A percentile compares a stretch with the other conserved stretches of the same genome.
Conservation (phyloP, 2,329 filamentous ascomycete species). For the Aspergillus sp. region DNA sequence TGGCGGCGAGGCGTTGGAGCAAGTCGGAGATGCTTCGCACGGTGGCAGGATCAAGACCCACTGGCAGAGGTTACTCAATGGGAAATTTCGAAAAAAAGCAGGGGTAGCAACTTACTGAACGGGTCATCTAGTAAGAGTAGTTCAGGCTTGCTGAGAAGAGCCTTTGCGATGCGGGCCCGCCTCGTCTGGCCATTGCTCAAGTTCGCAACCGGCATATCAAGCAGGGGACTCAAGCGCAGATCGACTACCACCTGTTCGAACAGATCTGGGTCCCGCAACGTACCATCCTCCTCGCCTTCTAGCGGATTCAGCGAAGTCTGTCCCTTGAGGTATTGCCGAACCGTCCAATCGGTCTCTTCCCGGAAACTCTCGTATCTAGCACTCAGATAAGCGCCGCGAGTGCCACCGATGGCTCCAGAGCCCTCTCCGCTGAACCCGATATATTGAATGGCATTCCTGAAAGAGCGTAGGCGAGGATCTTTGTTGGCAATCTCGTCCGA, state of each 20-base stretch:
- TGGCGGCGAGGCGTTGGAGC: slow-evolving; percentile 65
- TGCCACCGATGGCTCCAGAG: slow-evolving; percentile 46
- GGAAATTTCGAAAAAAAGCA: too few species aligned
- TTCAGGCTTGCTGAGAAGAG: slow-evolving; percentile 74
- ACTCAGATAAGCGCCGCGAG: slow-evolving; percentile 76
- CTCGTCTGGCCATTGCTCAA: slow-evolving; percentile 92
- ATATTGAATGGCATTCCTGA: slow-evolving; percentile 73
- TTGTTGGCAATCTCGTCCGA: slow-evolving; percentile 57
- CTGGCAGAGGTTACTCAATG: slow-evolving; percentile 27
- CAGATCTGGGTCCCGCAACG: slow-evolving; percentile 49
- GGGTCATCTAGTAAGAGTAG: slow-evolving; percentile 87
- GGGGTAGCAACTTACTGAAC: slow-evolving; percentile 59
- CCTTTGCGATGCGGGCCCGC: slow-evolving; percentile 82
- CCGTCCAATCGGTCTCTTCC: slow-evolving; percentile 83
- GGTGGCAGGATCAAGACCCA: slow-evolving; percentile 89
- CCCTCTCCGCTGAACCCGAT: slow-evolving; percentile 84
- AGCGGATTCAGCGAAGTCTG: slow-evolving; percentile 80
- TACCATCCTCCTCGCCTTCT: slow-evolving; percentile 53
- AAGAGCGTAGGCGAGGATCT: slow-evolving; percentile 54
- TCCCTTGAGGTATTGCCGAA: slow-evolving; percentile 76
- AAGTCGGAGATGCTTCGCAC: slow-evolving; percentile 69
- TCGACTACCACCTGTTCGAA: slow-evolving; percentile 67
- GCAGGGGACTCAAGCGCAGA: slow-evolving; percentile 65
- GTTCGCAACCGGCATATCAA: slow-evolving; percentile 82
- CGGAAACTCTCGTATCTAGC: slow-evolving; percentile 86